phyloP scores from a whole-genome alignment of 2,329 filamentous ascomycete species.

The Claviceps quebecensis region DNA sequence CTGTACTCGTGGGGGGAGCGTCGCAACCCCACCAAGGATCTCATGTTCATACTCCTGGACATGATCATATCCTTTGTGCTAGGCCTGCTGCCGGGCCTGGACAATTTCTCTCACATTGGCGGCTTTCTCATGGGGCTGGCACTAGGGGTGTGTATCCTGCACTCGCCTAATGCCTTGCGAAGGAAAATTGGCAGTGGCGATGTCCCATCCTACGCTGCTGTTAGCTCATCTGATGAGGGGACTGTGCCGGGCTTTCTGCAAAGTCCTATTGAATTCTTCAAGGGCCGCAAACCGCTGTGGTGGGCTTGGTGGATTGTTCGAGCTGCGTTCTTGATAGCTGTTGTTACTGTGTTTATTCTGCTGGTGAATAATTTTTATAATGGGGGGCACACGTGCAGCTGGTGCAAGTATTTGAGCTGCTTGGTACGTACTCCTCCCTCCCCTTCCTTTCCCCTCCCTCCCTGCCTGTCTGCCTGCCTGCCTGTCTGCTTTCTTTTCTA shows the following conservation, averaged over 20 bases:
- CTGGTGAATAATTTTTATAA: slow-evolving; percentile 86
- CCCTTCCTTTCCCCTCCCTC: no score
- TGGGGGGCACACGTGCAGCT: slow-evolving; percentile 59
- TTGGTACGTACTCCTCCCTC: slow-evolving; percentile 44
- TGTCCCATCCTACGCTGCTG: slow-evolving; percentile 57
- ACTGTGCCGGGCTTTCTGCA: slow-evolving; percentile 42
- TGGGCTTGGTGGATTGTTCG: slow-evolving; percentile 95
- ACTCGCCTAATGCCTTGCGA: slow-evolving; percentile 71
- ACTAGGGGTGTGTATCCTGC: slow-evolving; percentile 73
- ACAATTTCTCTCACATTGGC: slow-evolving; percentile 96
- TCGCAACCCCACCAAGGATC: slow-evolving; percentile 60
- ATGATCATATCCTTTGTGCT: slow-evolving; percentile 83
- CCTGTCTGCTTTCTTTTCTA: no score
- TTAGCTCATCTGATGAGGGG: slow-evolving; percentile 36
- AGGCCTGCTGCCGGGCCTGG: slow-evolving; percentile 77
- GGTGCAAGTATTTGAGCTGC: slow-evolving; percentile 94
- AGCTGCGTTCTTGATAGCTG: slow-evolving; percentile 61
- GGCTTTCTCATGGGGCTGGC: slow-evolving; percentile 87
- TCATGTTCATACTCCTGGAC: slow-evolving; percentile 78
- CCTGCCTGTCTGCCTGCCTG: no score
- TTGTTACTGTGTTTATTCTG: slow-evolving; percentile 73
- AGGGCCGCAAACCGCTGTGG: slow-evolving; percentile 83
- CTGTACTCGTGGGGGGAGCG: slow-evolving; percentile 86
- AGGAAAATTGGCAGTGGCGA: slow-evolving; percentile 48
- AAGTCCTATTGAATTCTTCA: slow-evolving; percentile 68